Percentiles rank a stretch among this genome's conserved stretches.
Evolutionary conservation across 495 filamentous ascomycete genomes (phyloP).

Genomic region (Hyaloscypha variabilis): DNA sequence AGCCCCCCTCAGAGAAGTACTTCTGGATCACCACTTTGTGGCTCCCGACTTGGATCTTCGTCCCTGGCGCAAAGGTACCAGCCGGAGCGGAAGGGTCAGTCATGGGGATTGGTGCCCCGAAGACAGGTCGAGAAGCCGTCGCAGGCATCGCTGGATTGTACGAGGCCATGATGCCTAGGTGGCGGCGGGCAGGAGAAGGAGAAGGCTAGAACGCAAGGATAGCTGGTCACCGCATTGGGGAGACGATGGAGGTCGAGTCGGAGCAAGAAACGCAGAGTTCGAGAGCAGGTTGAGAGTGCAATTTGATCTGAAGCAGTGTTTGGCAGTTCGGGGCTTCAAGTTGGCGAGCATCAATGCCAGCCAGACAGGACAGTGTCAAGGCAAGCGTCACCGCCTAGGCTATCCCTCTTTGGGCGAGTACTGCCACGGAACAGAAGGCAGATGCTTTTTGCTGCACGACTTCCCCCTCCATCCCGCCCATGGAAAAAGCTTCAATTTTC

Average conservation of each 20-base stretch:
- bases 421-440: background rate
- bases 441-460: background rate
- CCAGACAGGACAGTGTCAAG: background rate
- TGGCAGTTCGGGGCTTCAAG: background rate
- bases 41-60: slow-evolving; percentile 91
- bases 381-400: background rate
- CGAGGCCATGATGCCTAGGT: slow-evolving; percentile 30
- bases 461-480: background rate
- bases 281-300: background rate
- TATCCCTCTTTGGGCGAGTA: background rate
- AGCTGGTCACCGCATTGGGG: slow-evolving; percentile 26
- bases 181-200: slow-evolving; percentile 4
- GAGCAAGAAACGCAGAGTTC: background rate
- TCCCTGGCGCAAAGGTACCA: slow-evolving; percentile 90
- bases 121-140: slow-evolving; percentile 61
- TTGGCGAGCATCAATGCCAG: background rate
- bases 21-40: slow-evolving; percentile 96
- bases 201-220: slow-evolving; percentile 6
- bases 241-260: background rate
- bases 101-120: slow-evolving; percentile 38
- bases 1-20: slow-evolving; percentile 97
- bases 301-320: background rate
- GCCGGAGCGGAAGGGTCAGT: slow-evolving; percentile 62
- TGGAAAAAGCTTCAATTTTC: background rate
- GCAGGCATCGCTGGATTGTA: slow-evolving; percentile 29